These are phyloP conservation scores for Yamadazyma sp. DNA, from an alignment of 805 yeast genomes.

Conservation along the genomic window DNA sequence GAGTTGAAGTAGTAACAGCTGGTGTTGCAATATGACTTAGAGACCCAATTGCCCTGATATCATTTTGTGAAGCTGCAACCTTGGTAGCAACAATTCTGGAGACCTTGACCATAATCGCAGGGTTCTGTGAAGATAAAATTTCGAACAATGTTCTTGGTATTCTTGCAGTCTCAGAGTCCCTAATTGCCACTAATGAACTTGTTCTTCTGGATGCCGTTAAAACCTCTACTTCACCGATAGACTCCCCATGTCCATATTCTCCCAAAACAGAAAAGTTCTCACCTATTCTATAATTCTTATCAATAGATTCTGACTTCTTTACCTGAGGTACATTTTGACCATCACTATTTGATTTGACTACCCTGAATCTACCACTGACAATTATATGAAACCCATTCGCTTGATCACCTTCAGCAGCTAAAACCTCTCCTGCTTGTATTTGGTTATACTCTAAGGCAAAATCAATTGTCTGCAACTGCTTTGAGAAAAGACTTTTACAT, in stretches of 20 bases:
- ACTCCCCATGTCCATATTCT: conserved; percentile 92
- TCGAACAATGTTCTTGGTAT: conserved; percentile 90
- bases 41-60: conserved; percentile 9
- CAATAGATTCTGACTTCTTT: conserved; percentile 11
- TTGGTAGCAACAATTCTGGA: conserved; percentile 80
- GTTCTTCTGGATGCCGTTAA: conserved; percentile 73
- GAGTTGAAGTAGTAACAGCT: conserved; percentile 9
- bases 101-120: conserved; percentile 86
- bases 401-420: conserved; percentile 77
- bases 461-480: conserved; percentile 70
- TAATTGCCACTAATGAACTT: conserved; percentile 72
- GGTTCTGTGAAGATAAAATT: conserved; percentile 75
- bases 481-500: conserved; percentile 63
- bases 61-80: conserved; percentile 18
- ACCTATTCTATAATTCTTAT: conserved; percentile 1
- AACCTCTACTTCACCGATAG: conserved; percentile 94
- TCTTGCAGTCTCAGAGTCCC: conserved; percentile 92
- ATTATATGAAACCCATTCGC: conserved; percentile 92
- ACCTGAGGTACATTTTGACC: conserved; percentile 9
- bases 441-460: conserved; percentile 96
- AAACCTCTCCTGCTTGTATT: conserved; percentile 75
- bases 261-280: conserved; percentile 45
- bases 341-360: conserved; percentile 35
- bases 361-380: conserved; percentile 81
- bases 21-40: conserved; percentile 10